Evolutionary conservation across 2,329 filamentous ascomycete genomes (phyloP).

Genomic region (Colletotrichum abscissum): DNA sequence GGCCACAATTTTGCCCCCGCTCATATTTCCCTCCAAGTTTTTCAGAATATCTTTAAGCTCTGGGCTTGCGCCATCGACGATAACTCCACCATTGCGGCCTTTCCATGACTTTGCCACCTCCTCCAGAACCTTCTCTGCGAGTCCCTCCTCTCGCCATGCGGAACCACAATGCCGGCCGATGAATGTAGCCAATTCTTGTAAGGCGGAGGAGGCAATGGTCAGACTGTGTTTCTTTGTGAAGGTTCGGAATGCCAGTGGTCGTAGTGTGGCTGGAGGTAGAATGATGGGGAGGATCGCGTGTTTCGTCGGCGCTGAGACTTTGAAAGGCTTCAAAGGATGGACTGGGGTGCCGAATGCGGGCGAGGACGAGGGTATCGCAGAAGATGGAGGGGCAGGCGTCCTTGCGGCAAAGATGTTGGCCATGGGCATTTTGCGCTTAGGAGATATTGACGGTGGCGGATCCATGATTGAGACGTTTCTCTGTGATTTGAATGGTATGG

Average conservation of each 20-base stretch:
- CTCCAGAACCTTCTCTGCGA: slow-evolving; percentile 92
- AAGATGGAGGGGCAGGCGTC: slow-evolving; percentile 53
- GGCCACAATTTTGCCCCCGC: slow-evolving; percentile 76
- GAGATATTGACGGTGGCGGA: slow-evolving; percentile 34
- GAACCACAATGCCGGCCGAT: slow-evolving; percentile 94
- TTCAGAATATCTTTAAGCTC: slow-evolving; percentile 86
- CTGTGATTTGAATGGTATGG: neutral
- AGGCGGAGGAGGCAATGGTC: slow-evolving; percentile 86
- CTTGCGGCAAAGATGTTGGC: slow-evolving; percentile 53
- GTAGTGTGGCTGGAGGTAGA: slow-evolving; percentile 85
- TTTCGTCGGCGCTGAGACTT: slow-evolving; percentile 58
- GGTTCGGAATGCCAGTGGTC: slow-evolving; percentile 91
- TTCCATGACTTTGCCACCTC: slow-evolving; percentile 95
- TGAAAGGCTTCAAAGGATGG: slow-evolving; percentile 78
- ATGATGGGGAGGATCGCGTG: slow-evolving; percentile 84
- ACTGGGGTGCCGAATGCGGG: slow-evolving; percentile 90
- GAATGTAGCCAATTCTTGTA: slow-evolving; percentile 87
- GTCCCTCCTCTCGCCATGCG: slow-evolving; percentile 94
- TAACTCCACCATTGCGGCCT: slow-evolving; percentile 85
- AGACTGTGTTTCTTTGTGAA: slow-evolving; percentile 98
- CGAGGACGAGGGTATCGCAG: slow-evolving; percentile 85
- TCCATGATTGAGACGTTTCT: slow-evolving; percentile 45
- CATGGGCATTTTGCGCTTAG: slow-evolving; percentile 41
- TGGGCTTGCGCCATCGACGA: slow-evolving; percentile 84
- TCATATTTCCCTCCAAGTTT: slow-evolving; percentile 88